Evolutionary conservation across 176 grass and related monocot genomes (phyloP).

Genomic region (Lolium rigidum): DNA sequence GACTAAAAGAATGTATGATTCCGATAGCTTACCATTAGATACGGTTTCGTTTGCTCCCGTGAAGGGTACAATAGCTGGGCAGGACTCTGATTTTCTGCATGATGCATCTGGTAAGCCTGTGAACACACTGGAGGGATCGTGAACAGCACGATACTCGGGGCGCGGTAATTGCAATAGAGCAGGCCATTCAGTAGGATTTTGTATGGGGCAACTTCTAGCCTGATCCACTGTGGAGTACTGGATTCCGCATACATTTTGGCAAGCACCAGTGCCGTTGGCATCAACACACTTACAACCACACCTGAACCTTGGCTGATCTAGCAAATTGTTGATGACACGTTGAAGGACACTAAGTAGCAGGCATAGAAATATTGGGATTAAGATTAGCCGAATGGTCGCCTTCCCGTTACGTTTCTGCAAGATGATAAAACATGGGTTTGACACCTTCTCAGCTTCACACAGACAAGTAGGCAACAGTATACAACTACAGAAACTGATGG

Average conservation of each 20-base stretch:
- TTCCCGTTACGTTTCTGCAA: conserved; percentile 67
- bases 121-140: conserved; percentile 32
- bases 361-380: conserved; percentile 60
- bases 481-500: neutral
- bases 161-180: conserved; percentile 58
- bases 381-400: conserved; percentile 54
- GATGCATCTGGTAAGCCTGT: conserved; percentile 43
- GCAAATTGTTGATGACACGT: conserved; percentile 40
- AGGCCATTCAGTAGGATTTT: conserved; percentile 54
- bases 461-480: neutral
- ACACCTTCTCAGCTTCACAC: conserved; percentile 3
- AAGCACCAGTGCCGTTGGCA: conserved; percentile 40
- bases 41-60: conserved; percentile 55
- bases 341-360: conserved; percentile 52
- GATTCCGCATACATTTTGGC: conserved; percentile 55
- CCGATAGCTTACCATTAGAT: conserved; percentile 51
- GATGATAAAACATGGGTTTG: neutral
- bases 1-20: neutral
- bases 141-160: conserved; percentile 43
- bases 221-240: conserved; percentile 51
- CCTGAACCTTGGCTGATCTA: conserved; percentile 36
- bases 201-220: conserved; percentile 44
- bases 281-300: conserved; percentile 57
- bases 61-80: conserved; percentile 55
- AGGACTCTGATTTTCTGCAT: conserved; percentile 57